Percentiles rank a stretch among this genome's conserved stretches.
These are phyloP conservation scores for Plasmodium gonderi DNA, from an alignment of 169 alveolate genomes.

Conservation along the genomic window DNA sequence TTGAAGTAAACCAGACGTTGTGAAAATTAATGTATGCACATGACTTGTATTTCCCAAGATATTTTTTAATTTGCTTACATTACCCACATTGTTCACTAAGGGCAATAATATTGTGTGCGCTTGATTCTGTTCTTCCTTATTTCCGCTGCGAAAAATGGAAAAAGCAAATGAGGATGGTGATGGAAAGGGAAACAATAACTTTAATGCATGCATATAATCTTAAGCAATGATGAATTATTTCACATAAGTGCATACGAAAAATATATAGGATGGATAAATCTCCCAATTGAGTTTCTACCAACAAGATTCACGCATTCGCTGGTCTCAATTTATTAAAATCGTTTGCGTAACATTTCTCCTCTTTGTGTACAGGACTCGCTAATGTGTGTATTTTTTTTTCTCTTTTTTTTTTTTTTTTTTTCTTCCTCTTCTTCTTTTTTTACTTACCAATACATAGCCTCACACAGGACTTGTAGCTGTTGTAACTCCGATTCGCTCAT, in stretches of 20 bases:
- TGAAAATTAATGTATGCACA: constrained; percentile 89
- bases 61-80: constrained; percentile 86
- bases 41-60: constrained; percentile 87
- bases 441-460: constrained; percentile 85
- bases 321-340: no score
- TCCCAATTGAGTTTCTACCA: no score
- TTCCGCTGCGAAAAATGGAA: constrained; percentile 81
- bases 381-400: no score
- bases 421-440: not conserved
- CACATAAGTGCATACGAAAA: no score
- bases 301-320: no score
- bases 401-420: not conserved
- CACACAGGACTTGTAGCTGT: constrained; percentile 90
- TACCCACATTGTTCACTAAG: constrained; percentile 87
- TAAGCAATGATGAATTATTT: not conserved
- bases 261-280: no score
- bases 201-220: not conserved
- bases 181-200: not conserved
- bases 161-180: not conserved
- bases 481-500: constrained; percentile 83
- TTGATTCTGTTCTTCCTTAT: constrained; percentile 89
- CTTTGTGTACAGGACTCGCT: no score
- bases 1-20: constrained; percentile 88
- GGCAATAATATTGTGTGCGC: constrained; percentile 94
- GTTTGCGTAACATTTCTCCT: not conserved